Percentiles rank a stretch among this genome's conserved stretches.
Evolutionary conservation across 2,329 filamentous ascomycete species (phyloP).

Genomic region (Paecilomyces niveus): DNA sequence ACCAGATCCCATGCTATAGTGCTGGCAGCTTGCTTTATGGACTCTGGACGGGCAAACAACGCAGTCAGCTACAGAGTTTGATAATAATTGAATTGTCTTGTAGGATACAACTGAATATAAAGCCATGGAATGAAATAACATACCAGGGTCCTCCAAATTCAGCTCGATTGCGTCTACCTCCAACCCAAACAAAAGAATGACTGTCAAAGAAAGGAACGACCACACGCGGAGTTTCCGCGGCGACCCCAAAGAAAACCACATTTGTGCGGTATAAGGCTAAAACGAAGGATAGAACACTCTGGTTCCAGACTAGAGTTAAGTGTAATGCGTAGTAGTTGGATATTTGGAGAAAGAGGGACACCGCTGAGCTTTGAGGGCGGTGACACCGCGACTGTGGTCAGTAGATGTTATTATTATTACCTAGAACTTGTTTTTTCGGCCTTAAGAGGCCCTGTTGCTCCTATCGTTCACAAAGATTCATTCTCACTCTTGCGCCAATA

Average conservation of each 20-base stretch:
- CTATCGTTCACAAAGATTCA: background rate
- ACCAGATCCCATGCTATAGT: slow-evolving; percentile 30
- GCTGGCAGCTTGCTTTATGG: slow-evolving; percentile 1
- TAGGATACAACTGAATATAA: background rate
- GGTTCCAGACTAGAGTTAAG: background rate
- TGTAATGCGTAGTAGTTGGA: background rate
- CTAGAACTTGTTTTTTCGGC: background rate
- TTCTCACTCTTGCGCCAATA: background rate
- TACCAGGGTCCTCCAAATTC: background rate
- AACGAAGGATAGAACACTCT: background rate
- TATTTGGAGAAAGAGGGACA: background rate
- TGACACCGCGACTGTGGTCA: background rate
- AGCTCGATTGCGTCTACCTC: background rate
- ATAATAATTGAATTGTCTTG: background rate
- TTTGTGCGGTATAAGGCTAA: background rate
- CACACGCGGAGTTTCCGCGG: background rate
- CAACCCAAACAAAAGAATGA: background rate
- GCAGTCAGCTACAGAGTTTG: background rate
- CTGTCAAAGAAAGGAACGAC: background rate
- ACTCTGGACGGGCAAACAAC: background rate
- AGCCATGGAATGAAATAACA: background rate
- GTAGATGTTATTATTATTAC: background rate
- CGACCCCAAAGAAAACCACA: background rate
- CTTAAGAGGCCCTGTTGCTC: background rate
- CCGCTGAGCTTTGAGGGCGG: background rate